phyloP scores from a whole-genome alignment of 2,329 filamentous ascomycete species.

The Leptographium flavum region DNA sequence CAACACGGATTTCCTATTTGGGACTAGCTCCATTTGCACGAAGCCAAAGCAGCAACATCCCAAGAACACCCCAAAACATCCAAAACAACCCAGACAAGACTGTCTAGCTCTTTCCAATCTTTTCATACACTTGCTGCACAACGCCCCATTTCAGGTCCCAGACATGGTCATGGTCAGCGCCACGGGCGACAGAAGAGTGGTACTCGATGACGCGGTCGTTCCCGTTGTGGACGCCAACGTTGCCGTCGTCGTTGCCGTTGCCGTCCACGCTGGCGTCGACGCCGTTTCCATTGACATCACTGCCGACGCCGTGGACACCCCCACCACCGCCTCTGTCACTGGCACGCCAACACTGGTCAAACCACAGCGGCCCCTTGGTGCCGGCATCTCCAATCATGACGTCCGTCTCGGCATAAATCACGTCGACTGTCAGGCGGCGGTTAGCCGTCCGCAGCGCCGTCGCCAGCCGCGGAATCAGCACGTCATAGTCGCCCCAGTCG shows the following conservation, averaged over 20 bases:
- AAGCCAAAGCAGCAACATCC: no score
- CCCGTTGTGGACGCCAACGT: no score
- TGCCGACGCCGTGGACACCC: no score
- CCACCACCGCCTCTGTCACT: neutral
- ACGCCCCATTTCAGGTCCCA: constrained; percentile 13
- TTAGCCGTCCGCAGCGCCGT: constrained; percentile 9
- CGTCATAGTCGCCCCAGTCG: constrained; percentile 18
- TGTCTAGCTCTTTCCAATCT: no score
- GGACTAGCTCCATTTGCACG: no score
- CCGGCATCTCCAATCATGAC: constrained; percentile 14
- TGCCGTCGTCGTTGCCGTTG: no score
- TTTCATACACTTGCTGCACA: constrained; percentile 10
- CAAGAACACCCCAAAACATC: no score
- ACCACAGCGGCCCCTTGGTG: constrained; percentile 14
- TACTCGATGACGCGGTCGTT: constrained; percentile 15
- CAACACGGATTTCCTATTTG: no score
- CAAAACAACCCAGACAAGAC: no score
- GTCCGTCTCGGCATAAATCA: constrained; percentile 18
- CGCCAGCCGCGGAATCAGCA: constrained; percentile 14
- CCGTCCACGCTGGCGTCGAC: no score
- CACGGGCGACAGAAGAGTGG: constrained; percentile 11
- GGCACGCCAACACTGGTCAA: constrained; percentile 15
- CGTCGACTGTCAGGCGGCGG: constrained; percentile 12
- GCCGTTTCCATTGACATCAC: no score
- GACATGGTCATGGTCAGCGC: constrained; percentile 16